Conservation (phyloP, 75 land plant genomes). For the Cryptomeria japonica region DNA sequence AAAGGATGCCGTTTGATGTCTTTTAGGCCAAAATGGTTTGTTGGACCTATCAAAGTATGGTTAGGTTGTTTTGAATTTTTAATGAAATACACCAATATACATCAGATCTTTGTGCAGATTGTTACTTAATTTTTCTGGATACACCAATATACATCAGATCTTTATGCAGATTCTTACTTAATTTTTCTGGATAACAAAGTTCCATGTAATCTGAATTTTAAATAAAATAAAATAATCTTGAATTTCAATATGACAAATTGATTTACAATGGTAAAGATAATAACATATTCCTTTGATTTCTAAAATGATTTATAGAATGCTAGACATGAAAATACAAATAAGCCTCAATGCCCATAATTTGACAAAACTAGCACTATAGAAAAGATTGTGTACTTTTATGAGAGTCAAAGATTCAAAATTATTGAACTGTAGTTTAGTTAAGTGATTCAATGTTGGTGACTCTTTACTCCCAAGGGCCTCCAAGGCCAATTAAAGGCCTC, state of each 20-base stretch:
- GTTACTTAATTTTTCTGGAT: not conserved
- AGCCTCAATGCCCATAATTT: not conserved
- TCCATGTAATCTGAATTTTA: not conserved
- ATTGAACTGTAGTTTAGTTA: not conserved
- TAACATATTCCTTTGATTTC: not conserved
- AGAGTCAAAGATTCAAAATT: not conserved
- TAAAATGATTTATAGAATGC: not conserved
- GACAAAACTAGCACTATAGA: not conserved
- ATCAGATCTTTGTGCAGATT: not conserved
- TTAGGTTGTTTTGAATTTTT: not conserved
- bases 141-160: not conserved
- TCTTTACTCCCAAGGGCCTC: not conserved
- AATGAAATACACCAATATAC: not conserved
- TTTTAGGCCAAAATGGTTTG: not conserved
- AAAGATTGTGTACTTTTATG: not conserved
- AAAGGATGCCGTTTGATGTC: not conserved
- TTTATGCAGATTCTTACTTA: not conserved
- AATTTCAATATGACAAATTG: not conserved
- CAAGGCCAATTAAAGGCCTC: not conserved
- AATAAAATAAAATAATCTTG: not conserved
- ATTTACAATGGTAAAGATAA: not conserved
- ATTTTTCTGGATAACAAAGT: not conserved
- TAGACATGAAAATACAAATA: not conserved
- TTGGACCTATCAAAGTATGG: not conserved
- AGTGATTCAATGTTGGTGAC: not conserved